Conservation (phyloP, 768 basidiomycete species). For the Obba rivulosa region DNA sequence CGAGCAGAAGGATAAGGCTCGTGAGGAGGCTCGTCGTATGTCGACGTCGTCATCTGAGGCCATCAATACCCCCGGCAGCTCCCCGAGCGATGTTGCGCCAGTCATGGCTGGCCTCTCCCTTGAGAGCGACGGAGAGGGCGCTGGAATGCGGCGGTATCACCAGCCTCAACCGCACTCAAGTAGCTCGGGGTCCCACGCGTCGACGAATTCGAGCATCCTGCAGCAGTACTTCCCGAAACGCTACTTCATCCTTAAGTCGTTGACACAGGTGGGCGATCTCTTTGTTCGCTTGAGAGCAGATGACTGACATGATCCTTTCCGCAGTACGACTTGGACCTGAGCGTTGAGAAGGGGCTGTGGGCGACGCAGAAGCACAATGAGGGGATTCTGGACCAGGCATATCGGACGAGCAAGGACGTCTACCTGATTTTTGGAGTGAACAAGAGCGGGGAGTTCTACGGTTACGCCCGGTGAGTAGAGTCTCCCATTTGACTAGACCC, state of each 20-base stretch:
- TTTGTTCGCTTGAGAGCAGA: background rate
- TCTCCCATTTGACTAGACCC: slow-evolving; percentile 3
- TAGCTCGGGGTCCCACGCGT: slow-evolving; percentile 67
- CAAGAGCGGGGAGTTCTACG: slow-evolving; percentile 91
- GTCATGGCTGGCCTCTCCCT: slow-evolving; percentile 27
- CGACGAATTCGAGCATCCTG: slow-evolving; percentile 82
- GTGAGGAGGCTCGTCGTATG: slow-evolving; percentile 14
- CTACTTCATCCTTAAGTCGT: slow-evolving; percentile 90
- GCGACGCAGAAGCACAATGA: slow-evolving; percentile 94
- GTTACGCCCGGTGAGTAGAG: slow-evolving; percentile 68
- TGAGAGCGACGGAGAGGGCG: slow-evolving; percentile 35
- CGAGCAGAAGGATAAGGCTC: slow-evolving; percentile 43
- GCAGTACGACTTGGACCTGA: slow-evolving; percentile 75
- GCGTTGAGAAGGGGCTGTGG: slow-evolving; percentile 78
- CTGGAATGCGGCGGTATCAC: slow-evolving; percentile 4
- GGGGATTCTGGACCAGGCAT: slow-evolving; percentile 86
- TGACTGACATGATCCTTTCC: slow-evolving; percentile 1
- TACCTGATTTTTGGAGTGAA: slow-evolving; percentile 90
- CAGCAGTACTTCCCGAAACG: slow-evolving; percentile 73
- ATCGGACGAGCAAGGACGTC: slow-evolving; percentile 84
- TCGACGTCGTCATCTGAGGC: slow-evolving; percentile 15
- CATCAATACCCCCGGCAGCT: slow-evolving; percentile 13
- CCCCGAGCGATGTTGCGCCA: slow-evolving; percentile 15
- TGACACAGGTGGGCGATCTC: slow-evolving; percentile 56
- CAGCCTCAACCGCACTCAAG: slow-evolving; percentile 35